phyloP scores from a whole-genome alignment of 441 rosid genomes.

The Viola pubescens region DNA sequence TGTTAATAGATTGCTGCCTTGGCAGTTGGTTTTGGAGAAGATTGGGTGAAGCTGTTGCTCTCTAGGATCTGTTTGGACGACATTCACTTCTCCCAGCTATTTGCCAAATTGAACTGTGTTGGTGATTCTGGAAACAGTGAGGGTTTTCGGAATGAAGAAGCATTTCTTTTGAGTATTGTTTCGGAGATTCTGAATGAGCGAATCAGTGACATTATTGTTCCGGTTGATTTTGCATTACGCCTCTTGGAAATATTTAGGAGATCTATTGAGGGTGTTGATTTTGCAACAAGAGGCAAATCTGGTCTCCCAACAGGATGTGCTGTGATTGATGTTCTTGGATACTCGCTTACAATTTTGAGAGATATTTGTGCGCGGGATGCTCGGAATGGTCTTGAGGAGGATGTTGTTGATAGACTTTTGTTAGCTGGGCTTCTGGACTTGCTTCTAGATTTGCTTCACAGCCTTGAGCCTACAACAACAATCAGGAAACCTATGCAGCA shows the following conservation, averaged over 20 bases:
- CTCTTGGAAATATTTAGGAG: constrained; percentile 40
- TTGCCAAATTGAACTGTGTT: constrained; percentile 25
- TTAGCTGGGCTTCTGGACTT: constrained; percentile 42
- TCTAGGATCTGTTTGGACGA: constrained; percentile 61
- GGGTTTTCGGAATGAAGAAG: constrained; percentile 47
- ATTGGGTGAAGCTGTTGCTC: constrained; percentile 68
- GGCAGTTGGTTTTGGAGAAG: constrained; percentile 64
- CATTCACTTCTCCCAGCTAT: constrained; percentile 35
- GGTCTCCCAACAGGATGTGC: constrained; percentile 57
- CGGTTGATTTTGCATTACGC: constrained; percentile 27
- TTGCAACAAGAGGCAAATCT: constrained; percentile 26
- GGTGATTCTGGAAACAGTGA: constrained; percentile 16
- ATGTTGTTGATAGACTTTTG: constrained; percentile 30
- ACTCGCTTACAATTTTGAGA: constrained; percentile 48
- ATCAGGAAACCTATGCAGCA: constrained; percentile 45
- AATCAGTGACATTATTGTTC: constrained; percentile 32
- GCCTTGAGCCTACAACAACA: constrained; percentile 56
- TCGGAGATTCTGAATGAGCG: constrained; percentile 57
- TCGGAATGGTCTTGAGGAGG: constrained; percentile 21
- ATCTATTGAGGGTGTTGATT: constrained; percentile 32
- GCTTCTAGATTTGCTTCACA: constrained; percentile 41
- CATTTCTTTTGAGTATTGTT: constrained; percentile 46
- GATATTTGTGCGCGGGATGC: constrained; percentile 48
- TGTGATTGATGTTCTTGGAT: constrained; percentile 47
- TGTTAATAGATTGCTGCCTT: constrained; percentile 11